Conservation (phyloP, 176 grass and related monocot species). For the Triticum dicoccoides region DNA sequence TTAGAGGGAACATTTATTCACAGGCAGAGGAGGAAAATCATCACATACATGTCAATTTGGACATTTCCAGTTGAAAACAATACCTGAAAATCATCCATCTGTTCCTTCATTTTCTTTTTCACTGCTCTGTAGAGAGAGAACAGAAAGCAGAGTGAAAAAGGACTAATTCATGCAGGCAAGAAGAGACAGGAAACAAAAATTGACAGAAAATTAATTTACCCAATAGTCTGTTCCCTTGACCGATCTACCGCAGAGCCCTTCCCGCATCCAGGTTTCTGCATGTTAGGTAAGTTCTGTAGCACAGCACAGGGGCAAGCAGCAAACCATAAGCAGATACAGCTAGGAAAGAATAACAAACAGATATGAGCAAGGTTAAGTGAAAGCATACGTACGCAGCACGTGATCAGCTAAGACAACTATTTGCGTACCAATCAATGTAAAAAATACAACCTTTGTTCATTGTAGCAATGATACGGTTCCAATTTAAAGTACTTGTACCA, state of each 20-base stretch:
- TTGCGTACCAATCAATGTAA: too few relatives aligned
- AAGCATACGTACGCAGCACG: slow-evolving; percentile 33
- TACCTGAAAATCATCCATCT: slow-evolving; percentile 98
- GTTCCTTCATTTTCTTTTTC: slow-evolving; percentile 89
- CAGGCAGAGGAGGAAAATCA: slow-evolving; percentile 7
- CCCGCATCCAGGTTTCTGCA: slow-evolving; percentile 88
- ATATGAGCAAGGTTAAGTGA: slow-evolving; percentile 17
- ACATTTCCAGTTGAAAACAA: not conserved
- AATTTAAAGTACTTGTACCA: too few relatives aligned
- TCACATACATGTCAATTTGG: slow-evolving; percentile 12
- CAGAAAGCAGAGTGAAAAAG: slow-evolving; percentile 5
- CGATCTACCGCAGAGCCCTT: slow-evolving; percentile 91
- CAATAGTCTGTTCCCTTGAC: slow-evolving; percentile 78
- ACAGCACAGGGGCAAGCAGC: not conserved
- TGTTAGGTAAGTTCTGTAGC: slow-evolving; percentile 75
- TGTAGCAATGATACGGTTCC: too few relatives aligned
- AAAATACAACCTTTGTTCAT: too few relatives aligned
- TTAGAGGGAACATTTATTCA: not conserved
- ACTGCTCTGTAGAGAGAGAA: slow-evolving; percentile 56
- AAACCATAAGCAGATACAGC: not conserved
- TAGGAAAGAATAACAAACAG: not conserved
- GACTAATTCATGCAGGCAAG: not conserved
- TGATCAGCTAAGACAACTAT: too few relatives aligned
- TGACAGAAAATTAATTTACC: slow-evolving; percentile 53
- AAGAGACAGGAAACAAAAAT: slow-evolving; percentile 23